A percentile compares a stretch with the other conserved stretches of the same genome.
These are phyloP conservation scores for Elymus sibiricus DNA, from an alignment of 176 grass and related monocot species.

Conservation along the genomic window DNA sequence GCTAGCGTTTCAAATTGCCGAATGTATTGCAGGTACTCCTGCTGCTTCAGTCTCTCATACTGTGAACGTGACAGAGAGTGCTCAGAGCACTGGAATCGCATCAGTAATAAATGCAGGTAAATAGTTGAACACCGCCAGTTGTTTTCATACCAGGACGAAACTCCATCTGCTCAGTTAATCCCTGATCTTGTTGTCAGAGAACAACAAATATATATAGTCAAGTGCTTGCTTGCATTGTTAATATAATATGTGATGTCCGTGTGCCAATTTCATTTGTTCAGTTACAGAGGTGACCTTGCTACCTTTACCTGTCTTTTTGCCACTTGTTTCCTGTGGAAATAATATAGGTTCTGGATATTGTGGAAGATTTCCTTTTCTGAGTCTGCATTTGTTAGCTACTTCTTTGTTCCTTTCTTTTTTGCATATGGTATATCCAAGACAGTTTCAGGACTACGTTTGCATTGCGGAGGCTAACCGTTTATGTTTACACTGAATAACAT, in stretches of 20 bases:
- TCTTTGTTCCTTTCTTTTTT: too few species aligned
- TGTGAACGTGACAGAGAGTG: background rate
- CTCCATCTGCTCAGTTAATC: background rate
- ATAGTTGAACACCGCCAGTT: background rate
- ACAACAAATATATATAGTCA: background rate
- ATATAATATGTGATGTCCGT: background rate
- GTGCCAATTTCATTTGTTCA: background rate
- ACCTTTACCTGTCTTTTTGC: too few species aligned
- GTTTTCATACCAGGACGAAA: background rate
- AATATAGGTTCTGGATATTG: too few species aligned
- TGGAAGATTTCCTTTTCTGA: too few species aligned
- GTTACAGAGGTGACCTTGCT: background rate
- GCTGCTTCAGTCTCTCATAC: background rate
- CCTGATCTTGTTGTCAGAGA: background rate
- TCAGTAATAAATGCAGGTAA: background rate
- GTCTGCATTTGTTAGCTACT: too few species aligned
- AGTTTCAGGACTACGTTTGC: too few species aligned
- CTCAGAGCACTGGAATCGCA: background rate
- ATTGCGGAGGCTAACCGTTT: too few species aligned
- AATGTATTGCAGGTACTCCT: background rate
- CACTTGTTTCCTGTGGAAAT: too few species aligned
- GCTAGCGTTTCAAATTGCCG: too few species aligned
- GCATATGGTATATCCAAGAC: too few species aligned
- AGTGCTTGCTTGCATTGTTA: background rate
- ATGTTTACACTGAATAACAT: too few species aligned